Conservation (phyloP, 352 stramenopile species). For the Pythium phragmiticola region DNA sequence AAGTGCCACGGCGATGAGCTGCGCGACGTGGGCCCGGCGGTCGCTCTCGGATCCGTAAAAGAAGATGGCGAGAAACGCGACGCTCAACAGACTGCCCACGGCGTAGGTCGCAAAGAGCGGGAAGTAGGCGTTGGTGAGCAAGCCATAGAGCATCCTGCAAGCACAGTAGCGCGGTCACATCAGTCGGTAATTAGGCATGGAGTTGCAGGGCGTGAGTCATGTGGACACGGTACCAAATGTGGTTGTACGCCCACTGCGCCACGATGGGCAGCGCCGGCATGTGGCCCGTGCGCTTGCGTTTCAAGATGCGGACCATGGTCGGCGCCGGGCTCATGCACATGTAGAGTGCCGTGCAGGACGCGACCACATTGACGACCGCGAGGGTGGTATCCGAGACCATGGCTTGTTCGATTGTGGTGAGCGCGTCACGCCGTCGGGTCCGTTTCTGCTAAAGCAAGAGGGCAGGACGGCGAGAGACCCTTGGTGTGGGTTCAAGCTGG, state of each 20-base stretch:
- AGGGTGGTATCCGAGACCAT: constrained; percentile 24
- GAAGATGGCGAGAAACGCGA: constrained; percentile 47
- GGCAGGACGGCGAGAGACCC: not conserved
- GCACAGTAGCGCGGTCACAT: not conserved
- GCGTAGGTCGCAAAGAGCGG: constrained; percentile 50
- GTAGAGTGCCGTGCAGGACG: constrained; percentile 37
- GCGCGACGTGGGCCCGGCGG: constrained; percentile 24
- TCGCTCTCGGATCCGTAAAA: constrained; percentile 43
- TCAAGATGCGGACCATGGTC: constrained; percentile 35
- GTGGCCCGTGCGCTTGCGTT: constrained; percentile 32
- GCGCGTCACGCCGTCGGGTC: not conserved
- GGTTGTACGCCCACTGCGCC: constrained; percentile 42
- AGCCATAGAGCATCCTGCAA: constrained; percentile 41
- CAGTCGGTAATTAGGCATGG: not conserved
- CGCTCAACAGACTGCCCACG: constrained; percentile 38
- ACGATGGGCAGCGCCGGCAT: constrained; percentile 44
- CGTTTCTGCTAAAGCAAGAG: not conserved
- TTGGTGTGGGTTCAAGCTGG: too few relatives aligned
- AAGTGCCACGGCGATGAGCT: constrained; percentile 24
- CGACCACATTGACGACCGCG: constrained; percentile 35
- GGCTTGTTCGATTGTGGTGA: not conserved
- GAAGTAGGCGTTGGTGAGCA: constrained; percentile 44
- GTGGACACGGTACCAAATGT: constrained; percentile 36
- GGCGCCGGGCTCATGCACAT: constrained; percentile 46
- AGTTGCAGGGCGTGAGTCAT: not conserved